Evolutionary conservation across 179 eudicot genomes (phyloP).

Genomic region (Nepenthes alata): DNA sequence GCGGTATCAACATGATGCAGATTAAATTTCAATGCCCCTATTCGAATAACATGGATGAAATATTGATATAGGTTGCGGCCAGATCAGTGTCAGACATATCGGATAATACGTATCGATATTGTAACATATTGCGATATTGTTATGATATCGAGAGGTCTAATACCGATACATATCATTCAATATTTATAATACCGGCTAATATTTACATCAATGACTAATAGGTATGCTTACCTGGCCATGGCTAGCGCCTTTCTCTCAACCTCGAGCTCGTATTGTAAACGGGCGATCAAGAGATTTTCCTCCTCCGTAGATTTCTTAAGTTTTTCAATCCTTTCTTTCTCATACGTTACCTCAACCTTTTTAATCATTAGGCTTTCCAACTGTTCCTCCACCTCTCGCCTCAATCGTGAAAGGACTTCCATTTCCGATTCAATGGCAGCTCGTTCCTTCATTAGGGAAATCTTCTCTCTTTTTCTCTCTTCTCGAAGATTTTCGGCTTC

Average conservation of each 20-base stretch:
- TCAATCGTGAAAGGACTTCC: constrained; percentile 73
- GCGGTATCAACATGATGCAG: too few species aligned
- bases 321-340: constrained; percentile 70
- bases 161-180: too few species aligned
- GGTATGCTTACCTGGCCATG: constrained; percentile 73
- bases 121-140: too few species aligned
- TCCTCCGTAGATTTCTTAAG: constrained; percentile 67
- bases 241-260: constrained; percentile 92
- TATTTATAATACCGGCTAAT: too few species aligned
- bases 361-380: constrained; percentile 64
- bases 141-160: too few species aligned
- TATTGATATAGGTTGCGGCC: too few species aligned
- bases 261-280: constrained; percentile 82
- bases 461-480: constrained; percentile 54
- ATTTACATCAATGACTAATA: too few species aligned
- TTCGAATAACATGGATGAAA: too few species aligned
- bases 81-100: too few species aligned
- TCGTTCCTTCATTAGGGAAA: constrained; percentile 69
- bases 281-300: constrained; percentile 59
- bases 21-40: too few species aligned
- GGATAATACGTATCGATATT: too few species aligned
- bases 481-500: constrained; percentile 68
- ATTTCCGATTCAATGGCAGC: constrained; percentile 88
- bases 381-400: constrained; percentile 79
- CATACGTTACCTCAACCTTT: constrained; percentile 69